These are phyloP conservation scores for Podosphaera xanthii DNA, from an alignment of 2,329 filamentous ascomycete species.

Conservation along the genomic window DNA sequence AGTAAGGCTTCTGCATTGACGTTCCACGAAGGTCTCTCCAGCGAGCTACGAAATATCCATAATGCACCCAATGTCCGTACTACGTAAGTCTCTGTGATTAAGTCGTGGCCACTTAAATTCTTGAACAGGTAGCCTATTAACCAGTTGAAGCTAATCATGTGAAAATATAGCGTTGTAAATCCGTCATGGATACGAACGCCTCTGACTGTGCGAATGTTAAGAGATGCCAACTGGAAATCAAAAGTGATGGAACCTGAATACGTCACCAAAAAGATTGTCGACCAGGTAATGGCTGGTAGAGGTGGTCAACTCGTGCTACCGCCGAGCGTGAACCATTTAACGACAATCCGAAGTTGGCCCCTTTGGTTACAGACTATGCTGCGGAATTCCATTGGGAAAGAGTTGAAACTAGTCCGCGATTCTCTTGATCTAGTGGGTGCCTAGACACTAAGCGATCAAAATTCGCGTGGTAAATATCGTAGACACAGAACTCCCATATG, in stretches of 20 bases:
- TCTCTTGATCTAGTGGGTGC: background rate
- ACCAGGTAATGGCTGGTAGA: slow-evolving; percentile 30
- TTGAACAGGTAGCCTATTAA: background rate
- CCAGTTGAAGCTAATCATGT: background rate
- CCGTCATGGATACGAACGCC: slow-evolving; percentile 35
- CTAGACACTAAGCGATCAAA: too few relatives aligned
- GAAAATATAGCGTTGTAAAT: slow-evolving; percentile 29
- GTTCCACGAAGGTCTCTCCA: slow-evolving; percentile 42
- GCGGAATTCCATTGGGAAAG: slow-evolving; percentile 7
- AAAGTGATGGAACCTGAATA: slow-evolving; percentile 33
- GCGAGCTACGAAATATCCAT: slow-evolving; percentile 34
- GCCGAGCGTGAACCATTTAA: slow-evolving; percentile 4
- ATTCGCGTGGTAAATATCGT: too few relatives aligned
- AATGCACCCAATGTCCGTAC: slow-evolving; percentile 35
- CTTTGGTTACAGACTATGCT: slow-evolving; percentile 9
- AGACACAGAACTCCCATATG: too few relatives aligned
- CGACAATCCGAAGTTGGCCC: slow-evolving; percentile 11
- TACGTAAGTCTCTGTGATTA: slow-evolving; percentile 10
- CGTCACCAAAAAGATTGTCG: slow-evolving; percentile 36
- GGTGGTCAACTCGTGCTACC: slow-evolving; percentile 31
- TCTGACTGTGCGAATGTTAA: slow-evolving; percentile 30
- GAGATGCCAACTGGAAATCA: slow-evolving; percentile 24
- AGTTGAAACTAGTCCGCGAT: slow-evolving; percentile 1
- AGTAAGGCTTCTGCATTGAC: slow-evolving; percentile 41
- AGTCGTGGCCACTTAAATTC: background rate